phyloP scores from a whole-genome alignment of 495 filamentous ascomycete species.

The Oleoguttula mirabilis region DNA sequence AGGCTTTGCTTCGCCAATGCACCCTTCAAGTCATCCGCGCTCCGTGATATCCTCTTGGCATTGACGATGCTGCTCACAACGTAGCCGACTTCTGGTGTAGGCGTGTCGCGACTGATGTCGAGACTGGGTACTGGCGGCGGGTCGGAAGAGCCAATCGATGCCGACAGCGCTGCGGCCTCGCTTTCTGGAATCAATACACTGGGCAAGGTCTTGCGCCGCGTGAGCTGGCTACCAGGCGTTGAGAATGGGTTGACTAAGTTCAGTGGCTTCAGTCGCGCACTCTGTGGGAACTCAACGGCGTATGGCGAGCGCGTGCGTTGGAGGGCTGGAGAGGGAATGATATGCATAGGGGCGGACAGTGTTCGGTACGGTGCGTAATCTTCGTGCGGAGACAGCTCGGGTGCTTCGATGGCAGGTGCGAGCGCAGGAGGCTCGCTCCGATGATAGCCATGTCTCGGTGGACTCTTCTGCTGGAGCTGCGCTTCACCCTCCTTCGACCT shows the following conservation, averaged over 20 bases:
- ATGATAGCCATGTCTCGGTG: conserved; percentile 16
- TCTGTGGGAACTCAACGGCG: conserved; percentile 21
- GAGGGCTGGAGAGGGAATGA: conserved; percentile 6
- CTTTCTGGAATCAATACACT: neutral
- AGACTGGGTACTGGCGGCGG: conserved; percentile 5
- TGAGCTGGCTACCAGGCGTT: conserved; percentile 16
- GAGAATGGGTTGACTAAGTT: conserved; percentile 16
- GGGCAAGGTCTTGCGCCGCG: conserved; percentile 15
- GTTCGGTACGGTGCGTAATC: conserved; percentile 9
- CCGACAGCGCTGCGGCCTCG: neutral
- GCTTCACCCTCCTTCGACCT: conserved; percentile 9
- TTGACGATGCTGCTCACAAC: conserved; percentile 3
- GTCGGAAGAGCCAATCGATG: neutral
- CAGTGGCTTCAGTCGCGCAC: conserved; percentile 18
- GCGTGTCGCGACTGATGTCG: conserved; percentile 7
- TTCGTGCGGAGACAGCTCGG: neutral
- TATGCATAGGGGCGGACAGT: conserved; percentile 15
- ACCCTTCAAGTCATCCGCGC: conserved; percentile 15
- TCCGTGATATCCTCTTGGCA: conserved; percentile 18
- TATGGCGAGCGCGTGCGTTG: conserved; percentile 18
- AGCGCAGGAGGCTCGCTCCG: conserved; percentile 9
- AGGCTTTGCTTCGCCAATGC: neutral
- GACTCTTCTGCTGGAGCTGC: conserved; percentile 1
- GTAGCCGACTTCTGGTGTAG: conserved; percentile 2
- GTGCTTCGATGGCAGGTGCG: neutral